Evolutionary conservation across 176 grass and related monocot genomes (phyloP).

Genomic region (Aegilops tauschii): DNA sequence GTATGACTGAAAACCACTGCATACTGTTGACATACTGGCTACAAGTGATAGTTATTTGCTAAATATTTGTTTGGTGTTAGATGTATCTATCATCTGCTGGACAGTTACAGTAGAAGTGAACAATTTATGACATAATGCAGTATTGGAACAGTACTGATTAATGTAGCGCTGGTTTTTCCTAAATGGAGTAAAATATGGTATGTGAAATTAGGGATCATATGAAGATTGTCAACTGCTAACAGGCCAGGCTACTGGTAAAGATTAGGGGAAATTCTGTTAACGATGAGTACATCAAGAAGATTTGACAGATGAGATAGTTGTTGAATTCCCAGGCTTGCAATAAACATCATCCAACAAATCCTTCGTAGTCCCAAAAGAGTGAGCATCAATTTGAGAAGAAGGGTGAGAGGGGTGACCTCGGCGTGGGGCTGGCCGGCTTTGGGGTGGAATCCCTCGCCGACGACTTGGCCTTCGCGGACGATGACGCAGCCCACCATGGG

Average conservation of each 20-base stretch:
- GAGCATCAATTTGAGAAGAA: neutral
- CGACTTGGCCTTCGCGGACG: constrained; percentile 64
- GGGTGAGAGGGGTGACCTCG: constrained; percentile 44
- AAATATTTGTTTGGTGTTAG: neutral
- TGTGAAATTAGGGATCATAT: neutral
- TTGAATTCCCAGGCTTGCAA: neutral
- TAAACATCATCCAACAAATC: neutral
- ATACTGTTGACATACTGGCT: neutral
- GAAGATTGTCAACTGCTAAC: neutral
- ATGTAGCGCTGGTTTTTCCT: neutral
- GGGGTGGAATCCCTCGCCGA: constrained; percentile 87
- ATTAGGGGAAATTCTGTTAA: neutral
- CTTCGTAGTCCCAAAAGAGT: neutral
- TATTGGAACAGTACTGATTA: neutral
- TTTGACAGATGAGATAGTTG: neutral
- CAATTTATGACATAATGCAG: neutral
- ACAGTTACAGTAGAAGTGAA: neutral
- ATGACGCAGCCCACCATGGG: constrained; percentile 94
- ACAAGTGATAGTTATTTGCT: neutral
- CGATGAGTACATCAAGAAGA: neutral
- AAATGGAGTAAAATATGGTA: neutral
- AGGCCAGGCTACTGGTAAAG: neutral
- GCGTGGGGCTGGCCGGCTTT: constrained; percentile 87
- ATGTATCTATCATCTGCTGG: neutral
- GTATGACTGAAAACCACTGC: neutral